These are phyloP conservation scores for Russula compacta DNA, from an alignment of 768 basidiomycete genomes.

Conservation along the genomic window DNA sequence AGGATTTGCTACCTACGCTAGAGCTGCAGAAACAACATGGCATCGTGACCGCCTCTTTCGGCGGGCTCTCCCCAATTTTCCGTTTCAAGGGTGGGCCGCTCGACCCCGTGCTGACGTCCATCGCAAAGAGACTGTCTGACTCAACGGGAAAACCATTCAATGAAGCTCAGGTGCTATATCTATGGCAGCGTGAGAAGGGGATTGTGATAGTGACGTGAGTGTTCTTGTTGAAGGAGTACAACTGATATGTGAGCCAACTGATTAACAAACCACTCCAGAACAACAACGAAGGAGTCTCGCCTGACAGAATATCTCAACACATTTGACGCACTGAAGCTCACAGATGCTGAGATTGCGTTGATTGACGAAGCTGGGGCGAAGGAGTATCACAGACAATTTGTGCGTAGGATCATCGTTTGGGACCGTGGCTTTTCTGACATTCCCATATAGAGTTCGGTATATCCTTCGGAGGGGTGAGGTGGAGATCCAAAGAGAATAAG, in stretches of 20 bases:
- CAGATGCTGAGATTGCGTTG: slow-evolving; percentile 22
- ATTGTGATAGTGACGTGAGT: slow-evolving; percentile 29
- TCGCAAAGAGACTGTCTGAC: slow-evolving; percentile 24
- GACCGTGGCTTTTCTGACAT: not conserved
- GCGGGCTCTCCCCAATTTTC: slow-evolving; percentile 33
- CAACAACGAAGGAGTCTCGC: slow-evolving; percentile 34
- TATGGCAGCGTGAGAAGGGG: slow-evolving; percentile 28
- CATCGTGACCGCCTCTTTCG: slow-evolving; percentile 35
- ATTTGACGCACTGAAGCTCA: slow-evolving; percentile 31
- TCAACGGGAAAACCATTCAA: slow-evolving; percentile 22
- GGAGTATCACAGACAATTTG: slow-evolving; percentile 26
- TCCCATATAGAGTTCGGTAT: not conserved
- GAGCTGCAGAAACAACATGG: slow-evolving; percentile 29
- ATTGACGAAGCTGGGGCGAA: slow-evolving; percentile 26
- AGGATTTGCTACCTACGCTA: slow-evolving; percentile 32
- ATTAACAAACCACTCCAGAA: slow-evolving; percentile 23
- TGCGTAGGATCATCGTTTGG: slow-evolving; percentile 1
- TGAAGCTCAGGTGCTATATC: slow-evolving; percentile 26
- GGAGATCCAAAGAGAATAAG: not conserved
- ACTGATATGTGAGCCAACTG: not conserved
- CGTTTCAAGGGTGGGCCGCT: slow-evolving; percentile 32
- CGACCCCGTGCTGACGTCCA: slow-evolving; percentile 30
- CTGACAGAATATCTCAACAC: slow-evolving; percentile 41
- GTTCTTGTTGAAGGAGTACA: slow-evolving; percentile 2
- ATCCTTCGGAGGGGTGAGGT: slow-evolving; percentile 1